Percentiles rank a stretch among this genome's conserved stretches.
These are phyloP conservation scores for Myxozyma kluyveri DNA, from an alignment of 805 yeast species.

Conservation along the genomic window DNA sequence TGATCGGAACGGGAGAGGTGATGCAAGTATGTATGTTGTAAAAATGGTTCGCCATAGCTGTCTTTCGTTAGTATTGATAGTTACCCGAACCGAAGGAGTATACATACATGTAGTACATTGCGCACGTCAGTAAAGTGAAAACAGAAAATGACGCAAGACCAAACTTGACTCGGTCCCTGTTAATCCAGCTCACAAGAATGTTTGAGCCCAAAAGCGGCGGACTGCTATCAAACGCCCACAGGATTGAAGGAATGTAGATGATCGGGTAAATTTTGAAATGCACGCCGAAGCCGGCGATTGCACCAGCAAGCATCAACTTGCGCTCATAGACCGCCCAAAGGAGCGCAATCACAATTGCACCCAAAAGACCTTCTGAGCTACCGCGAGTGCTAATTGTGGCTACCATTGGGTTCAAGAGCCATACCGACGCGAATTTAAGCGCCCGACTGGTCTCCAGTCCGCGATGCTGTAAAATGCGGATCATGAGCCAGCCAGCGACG, in stretches of 20 bases:
- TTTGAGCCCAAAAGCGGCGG: constrained; percentile 27
- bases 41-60: constrained; percentile 68
- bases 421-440: constrained; percentile 54
- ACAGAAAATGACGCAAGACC: constrained; percentile 44
- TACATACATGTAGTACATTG: constrained; percentile 55
- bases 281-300: constrained; percentile 70
- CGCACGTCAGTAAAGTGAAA: constrained; percentile 47
- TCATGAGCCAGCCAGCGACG: constrained; percentile 67
- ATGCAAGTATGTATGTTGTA: constrained; percentile 75
- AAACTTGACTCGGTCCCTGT: constrained; percentile 45
- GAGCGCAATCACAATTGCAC: constrained; percentile 66
- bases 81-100: neutral
- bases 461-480: constrained; percentile 42
- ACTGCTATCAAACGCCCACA: constrained; percentile 27
- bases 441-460: constrained; percentile 39
- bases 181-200: constrained; percentile 41
- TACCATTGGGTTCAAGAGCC: constrained; percentile 95
- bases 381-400: constrained; percentile 90
- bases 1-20: constrained; percentile 85
- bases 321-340: constrained; percentile 46
- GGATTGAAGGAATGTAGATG: constrained; percentile 69
- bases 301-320: constrained; percentile 42
- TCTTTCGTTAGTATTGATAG: neutral
- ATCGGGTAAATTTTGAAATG: constrained; percentile 93
- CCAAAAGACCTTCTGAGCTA: constrained; percentile 83